These are phyloP conservation scores for Flaveria floridana DNA, from an alignment of 140 eudicot species.

Conservation along the genomic window DNA sequence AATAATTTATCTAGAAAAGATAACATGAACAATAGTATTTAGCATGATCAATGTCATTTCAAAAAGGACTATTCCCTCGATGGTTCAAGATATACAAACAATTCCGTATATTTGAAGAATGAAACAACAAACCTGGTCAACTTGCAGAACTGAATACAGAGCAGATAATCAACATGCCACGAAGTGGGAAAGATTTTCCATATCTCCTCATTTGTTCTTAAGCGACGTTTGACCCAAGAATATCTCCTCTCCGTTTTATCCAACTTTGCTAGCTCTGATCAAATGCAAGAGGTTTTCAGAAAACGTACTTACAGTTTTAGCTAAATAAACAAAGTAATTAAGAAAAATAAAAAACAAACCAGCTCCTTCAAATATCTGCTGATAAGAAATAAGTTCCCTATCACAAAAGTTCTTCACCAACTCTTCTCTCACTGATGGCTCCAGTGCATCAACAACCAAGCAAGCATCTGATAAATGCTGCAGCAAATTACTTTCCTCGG, in stretches of 20 bases:
- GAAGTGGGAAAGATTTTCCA: slow-evolving; percentile 97
- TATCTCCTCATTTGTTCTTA: slow-evolving; percentile 86
- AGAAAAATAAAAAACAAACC: slow-evolving; percentile 42
- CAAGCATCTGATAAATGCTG: slow-evolving; percentile 97
- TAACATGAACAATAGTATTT: slow-evolving; percentile 8
- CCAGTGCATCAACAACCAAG: slow-evolving; percentile 95
- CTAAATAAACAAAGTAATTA: slow-evolving; percentile 5
- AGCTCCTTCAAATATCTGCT: slow-evolving; percentile 94
- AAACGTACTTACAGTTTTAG: background rate
- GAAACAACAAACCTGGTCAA: slow-evolving; percentile 71
- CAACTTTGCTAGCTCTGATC: slow-evolving; percentile 76
- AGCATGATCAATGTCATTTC: slow-evolving; percentile 11
- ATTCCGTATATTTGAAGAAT: background rate
- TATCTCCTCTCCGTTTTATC: slow-evolving; percentile 86
- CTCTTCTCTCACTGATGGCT: slow-evolving; percentile 97
- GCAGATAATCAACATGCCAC: slow-evolving; percentile 92
- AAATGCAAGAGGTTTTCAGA: slow-evolving; percentile 18
- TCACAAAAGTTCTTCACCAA: slow-evolving; percentile 74
- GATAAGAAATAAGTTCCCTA: slow-evolving; percentile 80
- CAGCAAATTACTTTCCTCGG: slow-evolving; percentile 77
- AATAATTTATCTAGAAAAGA: slow-evolving; percentile 17
- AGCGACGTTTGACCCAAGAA: slow-evolving; percentile 86
- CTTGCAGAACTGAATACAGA: slow-evolving; percentile 99
- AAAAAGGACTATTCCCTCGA: slow-evolving; percentile 3
- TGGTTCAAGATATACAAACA: slow-evolving; percentile 8